phyloP scores from a whole-genome alignment of 768 basidiomycete species.

The Hericium coralloides region DNA sequence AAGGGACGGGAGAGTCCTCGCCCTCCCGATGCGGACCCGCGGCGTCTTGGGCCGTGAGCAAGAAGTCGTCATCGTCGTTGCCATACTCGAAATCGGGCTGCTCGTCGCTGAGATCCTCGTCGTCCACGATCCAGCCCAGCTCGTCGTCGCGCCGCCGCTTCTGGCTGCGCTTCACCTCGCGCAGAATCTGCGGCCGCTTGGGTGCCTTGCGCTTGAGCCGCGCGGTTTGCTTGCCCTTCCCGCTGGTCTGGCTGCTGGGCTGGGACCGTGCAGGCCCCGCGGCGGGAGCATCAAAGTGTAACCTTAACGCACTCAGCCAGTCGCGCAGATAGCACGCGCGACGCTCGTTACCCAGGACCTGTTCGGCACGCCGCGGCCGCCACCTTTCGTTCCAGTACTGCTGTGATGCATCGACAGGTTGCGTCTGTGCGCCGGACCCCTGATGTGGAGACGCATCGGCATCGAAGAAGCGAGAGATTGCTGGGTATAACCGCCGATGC shows the following conservation, averaged over 20 bases:
- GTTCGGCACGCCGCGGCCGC: constrained; percentile 61
- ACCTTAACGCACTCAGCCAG: constrained; percentile 67
- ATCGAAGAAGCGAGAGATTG: constrained; percentile 10
- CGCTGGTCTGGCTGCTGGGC: background rate
- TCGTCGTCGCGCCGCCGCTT: constrained; percentile 5
- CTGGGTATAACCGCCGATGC: constrained; percentile 4
- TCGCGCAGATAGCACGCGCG: constrained; percentile 64
- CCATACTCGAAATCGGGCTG: background rate
- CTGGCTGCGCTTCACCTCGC: constrained; percentile 12
- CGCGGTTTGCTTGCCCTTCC: background rate
- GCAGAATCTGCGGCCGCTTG: constrained; percentile 10
- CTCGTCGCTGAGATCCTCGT: constrained; percentile 4
- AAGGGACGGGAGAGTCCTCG: background rate
- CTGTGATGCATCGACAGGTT: constrained; percentile 16
- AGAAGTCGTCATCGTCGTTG: background rate
- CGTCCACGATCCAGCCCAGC: constrained; percentile 12
- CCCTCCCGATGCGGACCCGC: background rate
- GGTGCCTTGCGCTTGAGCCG: constrained; percentile 7
- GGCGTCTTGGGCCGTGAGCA: background rate
- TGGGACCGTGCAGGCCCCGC: constrained; percentile 4
- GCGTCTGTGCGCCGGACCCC: constrained; percentile 32
- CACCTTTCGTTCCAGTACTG: constrained; percentile 69
- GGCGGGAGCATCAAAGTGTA: constrained; percentile 34
- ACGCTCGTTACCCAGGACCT: constrained; percentile 72
- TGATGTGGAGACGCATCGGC: constrained; percentile 27